These are phyloP conservation scores for Amanita exitialis DNA, from an alignment of 768 basidiomycete genomes.

Conservation along the genomic window DNA sequence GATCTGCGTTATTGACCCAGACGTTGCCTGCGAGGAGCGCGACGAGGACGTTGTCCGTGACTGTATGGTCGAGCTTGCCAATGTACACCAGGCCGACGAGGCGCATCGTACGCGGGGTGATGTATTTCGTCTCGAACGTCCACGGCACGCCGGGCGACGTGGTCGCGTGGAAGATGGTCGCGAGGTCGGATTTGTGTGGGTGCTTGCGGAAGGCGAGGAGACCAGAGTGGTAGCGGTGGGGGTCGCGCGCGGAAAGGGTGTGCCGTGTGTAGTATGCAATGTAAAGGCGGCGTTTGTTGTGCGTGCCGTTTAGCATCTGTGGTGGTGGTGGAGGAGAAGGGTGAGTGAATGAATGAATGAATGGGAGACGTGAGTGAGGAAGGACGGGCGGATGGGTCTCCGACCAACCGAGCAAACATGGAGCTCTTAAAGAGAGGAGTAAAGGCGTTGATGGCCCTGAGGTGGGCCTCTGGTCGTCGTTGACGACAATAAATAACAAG, in stretches of 20 bases:
- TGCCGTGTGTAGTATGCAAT: background rate
- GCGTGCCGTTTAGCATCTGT: background rate
- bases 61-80: background rate
- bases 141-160: background rate
- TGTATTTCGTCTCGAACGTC: background rate
- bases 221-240: background rate
- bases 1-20: background rate
- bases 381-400: no score
- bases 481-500: no score
- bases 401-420: no score
- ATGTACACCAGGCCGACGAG: background rate
- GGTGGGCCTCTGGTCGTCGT: no score
- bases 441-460: no score
- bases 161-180: background rate
- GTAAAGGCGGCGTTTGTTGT: background rate
- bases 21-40: background rate
- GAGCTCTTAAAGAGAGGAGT: no score
- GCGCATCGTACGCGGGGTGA: background rate
- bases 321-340: no score
- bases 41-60: slow-evolving; percentile 1
- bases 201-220: background rate
- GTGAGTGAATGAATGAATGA: no score
- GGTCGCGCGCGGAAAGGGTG: background rate
- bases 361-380: no score
- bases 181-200: background rate